These are phyloP conservation scores for Noccaea bulbosa DNA, from an alignment of 345 rosid genomes.

Conservation along the genomic window DNA sequence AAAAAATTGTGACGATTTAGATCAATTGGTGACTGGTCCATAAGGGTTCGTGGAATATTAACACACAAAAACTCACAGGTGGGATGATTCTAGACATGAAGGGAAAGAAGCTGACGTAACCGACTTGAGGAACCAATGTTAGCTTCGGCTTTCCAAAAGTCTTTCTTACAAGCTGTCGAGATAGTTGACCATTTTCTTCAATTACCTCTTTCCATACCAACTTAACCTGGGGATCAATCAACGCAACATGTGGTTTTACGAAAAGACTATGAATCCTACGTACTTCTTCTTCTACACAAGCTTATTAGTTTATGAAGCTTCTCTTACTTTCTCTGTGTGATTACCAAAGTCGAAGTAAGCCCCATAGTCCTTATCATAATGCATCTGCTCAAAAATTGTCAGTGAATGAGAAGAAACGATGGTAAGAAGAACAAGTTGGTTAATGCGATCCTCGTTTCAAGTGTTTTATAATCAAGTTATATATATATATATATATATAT, in stretches of 20 bases:
- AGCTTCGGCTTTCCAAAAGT: constrained; percentile 63
- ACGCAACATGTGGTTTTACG: not conserved
- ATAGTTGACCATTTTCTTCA: constrained; percentile 54
- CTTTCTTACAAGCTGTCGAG: constrained; percentile 78
- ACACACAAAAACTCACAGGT: constrained; percentile 60
- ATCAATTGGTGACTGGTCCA: not conserved
- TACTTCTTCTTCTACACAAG: constrained; percentile 5
- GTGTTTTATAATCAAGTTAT: not conserved
- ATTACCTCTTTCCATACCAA: constrained; percentile 73
- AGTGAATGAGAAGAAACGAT: constrained; percentile 14
- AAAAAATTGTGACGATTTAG: constrained; percentile 10
- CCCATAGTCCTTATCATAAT: constrained; percentile 73
- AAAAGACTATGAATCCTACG: constrained; percentile 13
- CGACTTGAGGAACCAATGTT: constrained; percentile 84
- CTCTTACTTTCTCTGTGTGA: constrained; percentile 91
- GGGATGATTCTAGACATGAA: constrained; percentile 87
- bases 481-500: not conserved
- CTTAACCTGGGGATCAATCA: constrained; percentile 61
- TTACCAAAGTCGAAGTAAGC: constrained; percentile 93
- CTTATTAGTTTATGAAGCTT: constrained; percentile 4
- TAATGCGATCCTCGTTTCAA: not conserved
- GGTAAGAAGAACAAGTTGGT: not conserved
- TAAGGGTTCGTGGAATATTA: constrained; percentile 9
- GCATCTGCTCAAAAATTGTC: constrained; percentile 61
- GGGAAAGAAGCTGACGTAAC: constrained; percentile 95